Evolutionary conservation across 2,329 filamentous ascomycete genomes (phyloP), one percentile per base, ranked within the genome.

Genomic region (Nothopassalora personata): DNA sequence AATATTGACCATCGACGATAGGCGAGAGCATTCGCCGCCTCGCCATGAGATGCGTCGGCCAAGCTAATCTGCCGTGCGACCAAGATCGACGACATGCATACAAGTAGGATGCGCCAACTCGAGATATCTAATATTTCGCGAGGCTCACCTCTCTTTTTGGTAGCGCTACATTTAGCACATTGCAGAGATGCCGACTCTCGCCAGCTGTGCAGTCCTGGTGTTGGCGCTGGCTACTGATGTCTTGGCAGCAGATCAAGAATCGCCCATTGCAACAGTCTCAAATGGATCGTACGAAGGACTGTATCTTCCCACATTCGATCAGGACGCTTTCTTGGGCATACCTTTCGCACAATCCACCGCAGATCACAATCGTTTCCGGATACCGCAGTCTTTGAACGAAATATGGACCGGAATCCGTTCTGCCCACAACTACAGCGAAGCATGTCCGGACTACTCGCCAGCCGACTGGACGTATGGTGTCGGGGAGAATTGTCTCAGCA

Each of bases 401-500:
- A 64, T 53, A 2, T 65, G 63, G 63, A 19, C 56, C 3, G 59
- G 58, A 8, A 19, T 59, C 2, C 55, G 61, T 11, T 15, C 49
- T 15, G 63, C 61, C n/a, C 59, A 51, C 28, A 55, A 57, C 10
- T 65, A 65, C 53, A 60, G 63, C 58, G 46, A 62, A 50, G 63
- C 61, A 7, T 65, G 63, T 56, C 63, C 63, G 8, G 62, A 63
- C 33, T 57, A 56, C 31, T 56, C 51, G 18, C 43, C 58, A 2
- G 47, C 36, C 5, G 63, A 64, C 46, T 56, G 46, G 28, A 52
- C 54, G 5, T 64, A 65, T 47, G 59, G 63, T 45, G 58, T 65
- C 54, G 63, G 63, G 6, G 63, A 87, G 66, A 80, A 86, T 64
- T 87, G 85, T 60, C 75, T 87, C 4, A 84, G 81, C 49, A 73